Base-by-base conservation (phyloP, 129 eudicot species). In the Heracleum sosnowskyi region DNA sequence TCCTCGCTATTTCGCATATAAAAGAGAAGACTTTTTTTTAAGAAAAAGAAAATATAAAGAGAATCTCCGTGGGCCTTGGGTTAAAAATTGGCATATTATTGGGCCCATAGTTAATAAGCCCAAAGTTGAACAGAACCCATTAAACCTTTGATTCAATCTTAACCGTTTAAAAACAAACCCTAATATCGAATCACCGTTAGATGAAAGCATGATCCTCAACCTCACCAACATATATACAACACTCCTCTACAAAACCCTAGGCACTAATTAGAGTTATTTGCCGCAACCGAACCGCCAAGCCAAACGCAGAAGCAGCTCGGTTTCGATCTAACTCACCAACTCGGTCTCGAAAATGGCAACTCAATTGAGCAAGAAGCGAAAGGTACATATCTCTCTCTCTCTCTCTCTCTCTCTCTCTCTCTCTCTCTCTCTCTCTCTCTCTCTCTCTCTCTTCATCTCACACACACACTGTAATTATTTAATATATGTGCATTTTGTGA, bases 331-430 rank as follows among this genome's bases (percentile, higher is more conserved):
- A 11, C 47, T 62, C 57, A 57, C 18, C 80, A 76, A 49, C 35
- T 57, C 72, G 1, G 36, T 26, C 60, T 76, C n/a, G 73, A 77
- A 77, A 37, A 77, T 78, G 80, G 74, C 80, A 51, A 64, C 74
- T 29, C 80, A 78, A 40, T 39, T 78, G 44, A 64, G 80, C 80
- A 78, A 78, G 73, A 78, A 78, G 74, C 40, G 80, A 44, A 78
- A 78, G 75, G 80, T 77, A 47, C 5, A 4, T 4, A 47, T 2
- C 15, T 4, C 4, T 47, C 1, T 46, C 4, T 7, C 39, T 36
- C 39, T 36, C 39, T 2, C 39, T 36, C 39, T 36, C 39, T 2
- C 3, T 36, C 39, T 4, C 40, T 37, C 40, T 37, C 40, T 37
- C 40, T 37, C 40, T 37, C 40, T 37, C 40, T 37, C 40, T 4